Evolutionary conservation across 1,284 basidiomycete genomes (phyloP), one percentile per base, ranked within the genome.

Genomic region (Polyporus tsugae): DNA sequence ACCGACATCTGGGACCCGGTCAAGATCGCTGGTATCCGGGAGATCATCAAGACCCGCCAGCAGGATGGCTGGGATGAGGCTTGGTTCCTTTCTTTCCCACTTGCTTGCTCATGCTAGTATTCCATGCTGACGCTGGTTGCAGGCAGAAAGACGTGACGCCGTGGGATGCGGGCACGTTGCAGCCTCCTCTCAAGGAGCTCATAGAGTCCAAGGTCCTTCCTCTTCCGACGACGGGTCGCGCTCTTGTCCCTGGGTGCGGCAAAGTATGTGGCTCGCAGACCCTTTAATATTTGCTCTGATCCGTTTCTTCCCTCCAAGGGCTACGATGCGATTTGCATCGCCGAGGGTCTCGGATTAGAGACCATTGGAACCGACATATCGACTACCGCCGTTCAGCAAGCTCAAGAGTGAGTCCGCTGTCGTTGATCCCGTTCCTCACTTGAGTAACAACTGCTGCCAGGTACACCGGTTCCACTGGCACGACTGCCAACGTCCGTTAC

Each of bases 171-270:
- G 87, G 87, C 0, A 74, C 80, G 1, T 72, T 80, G 5, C 91
- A 93, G 72, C 87, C 87, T 17, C 81, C 89, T 0, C 80, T 94
- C 55, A 78, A 79, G 22, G 84, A 87, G 39, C 76, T 90, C 1
- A 75, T 93, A n/a, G 78, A 84, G 59, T 84, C 85, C 0, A 79
- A 78, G 13, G 79, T 80, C 35, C 70, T 91, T 1, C 77, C 82
- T 4, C 82, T 92, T 52, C 87, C 90, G 0, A 83, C 70, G 35
- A 73, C 70, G 6, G 91, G 92, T 0, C 78, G 81, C 42, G 91
- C 89, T 2, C 80, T 94, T 1, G 86, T 94, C 10, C 92, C 92
- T 0, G 93, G 92, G 2, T 93, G 91, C 75, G 92, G 92, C 55
- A 82, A 81, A 63, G 91, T 93, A 75, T 69, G 86, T 76, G 29